phyloP scores from a whole-genome alignment of 2,329 filamentous ascomycete species.

The Aspergillus carbonarius region DNA sequence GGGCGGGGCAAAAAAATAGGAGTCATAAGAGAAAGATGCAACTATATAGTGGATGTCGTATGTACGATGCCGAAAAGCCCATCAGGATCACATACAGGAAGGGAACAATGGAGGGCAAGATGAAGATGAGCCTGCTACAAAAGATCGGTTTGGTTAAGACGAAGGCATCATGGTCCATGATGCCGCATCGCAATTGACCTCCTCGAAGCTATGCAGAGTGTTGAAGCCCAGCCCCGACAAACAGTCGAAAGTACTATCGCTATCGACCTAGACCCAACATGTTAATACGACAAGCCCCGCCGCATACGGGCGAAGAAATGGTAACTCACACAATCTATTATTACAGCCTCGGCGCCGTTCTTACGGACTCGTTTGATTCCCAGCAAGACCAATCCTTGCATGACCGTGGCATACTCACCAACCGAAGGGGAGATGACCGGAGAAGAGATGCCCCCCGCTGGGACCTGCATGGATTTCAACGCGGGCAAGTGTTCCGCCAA shows the following conservation, averaged over 20 bases:
- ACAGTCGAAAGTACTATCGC: conserved; percentile 71
- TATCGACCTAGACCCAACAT: conserved; percentile 58
- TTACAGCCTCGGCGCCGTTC: conserved; percentile 69
- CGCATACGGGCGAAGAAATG: not conserved
- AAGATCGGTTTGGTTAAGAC: conserved; percentile 14
- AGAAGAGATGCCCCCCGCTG: conserved; percentile 73
- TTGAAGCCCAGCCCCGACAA: conserved; percentile 78
- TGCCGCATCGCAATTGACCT: conserved; percentile 68
- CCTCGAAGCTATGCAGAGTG: conserved; percentile 76
- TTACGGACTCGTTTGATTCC: conserved; percentile 79
- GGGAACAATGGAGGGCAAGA: not conserved
- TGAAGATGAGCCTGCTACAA: not conserved
- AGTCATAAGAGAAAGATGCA: not conserved
- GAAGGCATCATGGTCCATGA: conserved; percentile 58
- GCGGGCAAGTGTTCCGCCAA: conserved; percentile 70
- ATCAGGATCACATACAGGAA: not conserved
- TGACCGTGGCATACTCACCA: conserved; percentile 66
- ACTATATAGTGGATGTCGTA: conserved; percentile 16
- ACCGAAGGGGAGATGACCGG: conserved; percentile 70
- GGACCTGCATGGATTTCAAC: conserved; percentile 58
- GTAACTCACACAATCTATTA: conserved; percentile 74
- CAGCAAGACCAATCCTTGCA: conserved; percentile 78
- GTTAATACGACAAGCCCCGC: not conserved
- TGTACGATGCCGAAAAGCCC: not conserved
- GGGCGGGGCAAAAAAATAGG: not conserved